Conservation (phyloP, 495 filamentous ascomycete species). For the Hypoxylon fragiforme region DNA sequence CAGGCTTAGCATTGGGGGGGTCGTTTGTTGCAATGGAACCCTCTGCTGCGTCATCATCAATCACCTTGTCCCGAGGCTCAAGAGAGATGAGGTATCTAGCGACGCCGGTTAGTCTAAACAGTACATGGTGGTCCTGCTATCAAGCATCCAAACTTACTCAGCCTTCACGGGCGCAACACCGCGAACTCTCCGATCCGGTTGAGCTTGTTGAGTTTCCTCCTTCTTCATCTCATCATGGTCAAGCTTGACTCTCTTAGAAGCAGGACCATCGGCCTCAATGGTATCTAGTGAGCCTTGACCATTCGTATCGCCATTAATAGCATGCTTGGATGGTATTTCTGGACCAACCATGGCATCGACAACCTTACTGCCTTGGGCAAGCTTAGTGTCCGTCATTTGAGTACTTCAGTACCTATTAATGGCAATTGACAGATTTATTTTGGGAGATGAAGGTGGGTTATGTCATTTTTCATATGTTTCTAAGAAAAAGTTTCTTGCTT, state of each 20-base stretch:
- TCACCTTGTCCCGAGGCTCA: constrained; percentile 30
- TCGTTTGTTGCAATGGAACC: constrained; percentile 51
- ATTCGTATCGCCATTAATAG: constrained; percentile 9
- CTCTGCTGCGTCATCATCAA: constrained; percentile 75
- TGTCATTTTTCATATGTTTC: no score
- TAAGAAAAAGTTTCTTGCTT: no score
- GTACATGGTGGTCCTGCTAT: no score
- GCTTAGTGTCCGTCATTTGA: constrained; percentile 11
- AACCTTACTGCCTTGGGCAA: constrained; percentile 1
- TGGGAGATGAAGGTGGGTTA: constrained; percentile 1
- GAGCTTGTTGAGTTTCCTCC: constrained; percentile 33
- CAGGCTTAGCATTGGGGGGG: constrained; percentile 40
- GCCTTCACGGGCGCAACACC: constrained; percentile 83
- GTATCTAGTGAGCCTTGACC: constrained; percentile 2
- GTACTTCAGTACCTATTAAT: not conserved
- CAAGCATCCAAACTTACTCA: constrained; percentile 67
- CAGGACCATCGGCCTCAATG: constrained; percentile 27
- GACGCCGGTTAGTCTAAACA: no score
- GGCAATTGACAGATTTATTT: constrained; percentile 9
- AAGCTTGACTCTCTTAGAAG: constrained; percentile 36
- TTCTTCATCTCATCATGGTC: constrained; percentile 35
- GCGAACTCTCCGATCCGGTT: constrained; percentile 50
- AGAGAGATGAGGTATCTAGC: constrained; percentile 61
- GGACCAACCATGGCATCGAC: not conserved
- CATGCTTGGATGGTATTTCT: constrained; percentile 17